These are phyloP conservation scores for Teunomyces panamensis DNA, from an alignment of 805 yeast genomes.

Conservation along the genomic window DNA sequence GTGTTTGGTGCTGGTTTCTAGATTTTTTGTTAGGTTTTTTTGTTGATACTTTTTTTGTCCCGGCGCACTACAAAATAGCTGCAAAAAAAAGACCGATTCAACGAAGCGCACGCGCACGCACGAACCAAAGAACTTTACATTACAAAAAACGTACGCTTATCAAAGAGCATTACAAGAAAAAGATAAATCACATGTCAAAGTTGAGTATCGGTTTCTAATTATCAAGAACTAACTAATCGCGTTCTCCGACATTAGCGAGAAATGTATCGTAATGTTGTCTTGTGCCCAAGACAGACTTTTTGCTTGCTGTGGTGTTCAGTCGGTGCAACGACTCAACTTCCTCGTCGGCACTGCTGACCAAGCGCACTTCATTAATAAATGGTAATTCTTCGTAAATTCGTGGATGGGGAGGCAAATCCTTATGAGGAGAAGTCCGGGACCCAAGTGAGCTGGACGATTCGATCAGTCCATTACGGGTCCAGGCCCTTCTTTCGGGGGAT, in stretches of 20 bases:
- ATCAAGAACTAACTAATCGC: slow-evolving; percentile 2
- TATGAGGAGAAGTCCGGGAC: slow-evolving; percentile 5
- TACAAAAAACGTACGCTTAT: no score
- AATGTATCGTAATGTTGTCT: slow-evolving; percentile 37
- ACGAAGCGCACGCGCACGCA: no score
- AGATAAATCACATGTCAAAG: no score
- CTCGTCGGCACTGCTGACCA: slow-evolving; percentile 12
- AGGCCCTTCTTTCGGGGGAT: slow-evolving; percentile 1
- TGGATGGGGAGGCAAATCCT: slow-evolving; percentile 20
- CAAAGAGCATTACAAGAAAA: no score
- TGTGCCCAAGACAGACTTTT: slow-evolving; percentile 38
- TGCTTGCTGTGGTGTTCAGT: slow-evolving; percentile 29
- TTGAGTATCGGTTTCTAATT: not conserved
- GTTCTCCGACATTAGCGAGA: slow-evolving; percentile 25
- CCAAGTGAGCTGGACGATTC: slow-evolving; percentile 1
- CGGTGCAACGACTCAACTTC: slow-evolving; percentile 15
- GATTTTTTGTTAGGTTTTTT: not conserved
- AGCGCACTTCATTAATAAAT: slow-evolving; percentile 33
- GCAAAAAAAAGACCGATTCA: not conserved
- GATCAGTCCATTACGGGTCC: slow-evolving; percentile 5
- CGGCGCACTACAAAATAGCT: slow-evolving; percentile 1
- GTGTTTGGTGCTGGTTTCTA: not conserved
- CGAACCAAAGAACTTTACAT: no score
- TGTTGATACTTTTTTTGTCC: not conserved
- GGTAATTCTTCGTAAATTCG: slow-evolving; percentile 31